Evolutionary conservation across 2,329 filamentous ascomycete species (phyloP).

Genomic region (Colletotrichum melonis): DNA sequence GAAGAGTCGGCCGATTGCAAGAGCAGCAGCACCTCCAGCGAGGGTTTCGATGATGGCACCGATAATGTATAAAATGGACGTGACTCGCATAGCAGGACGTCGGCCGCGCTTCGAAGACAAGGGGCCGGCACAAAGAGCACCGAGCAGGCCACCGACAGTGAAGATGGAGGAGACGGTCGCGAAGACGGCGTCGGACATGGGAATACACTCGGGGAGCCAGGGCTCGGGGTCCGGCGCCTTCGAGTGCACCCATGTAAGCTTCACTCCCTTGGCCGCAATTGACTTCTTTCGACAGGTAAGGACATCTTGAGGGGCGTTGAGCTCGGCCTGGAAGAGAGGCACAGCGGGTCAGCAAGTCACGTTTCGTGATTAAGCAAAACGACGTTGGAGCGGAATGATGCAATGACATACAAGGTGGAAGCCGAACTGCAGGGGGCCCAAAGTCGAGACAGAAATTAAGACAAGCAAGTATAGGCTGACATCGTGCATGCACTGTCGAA

Average conservation of each 20-base stretch:
- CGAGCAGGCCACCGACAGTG: slow-evolving; percentile 87
- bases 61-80: slow-evolving; percentile 78
- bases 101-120: slow-evolving; percentile 83
- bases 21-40: slow-evolving; percentile 72
- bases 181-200: slow-evolving; percentile 85
- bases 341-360: slow-evolving; percentile 2
- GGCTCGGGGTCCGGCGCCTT: slow-evolving; percentile 40
- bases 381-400: slow-evolving; percentile 23
- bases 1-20: slow-evolving; percentile 81
- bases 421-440: slow-evolving; percentile 93
- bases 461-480: slow-evolving; percentile 83
- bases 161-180: slow-evolving; percentile 91
- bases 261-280: slow-evolving; percentile 43
- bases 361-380: background rate
- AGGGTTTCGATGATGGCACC: slow-evolving; percentile 83
- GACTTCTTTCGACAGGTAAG: slow-evolving; percentile 81
- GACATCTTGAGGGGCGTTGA: slow-evolving; percentile 95
- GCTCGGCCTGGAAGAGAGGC: slow-evolving; percentile 74
- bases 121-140: slow-evolving; percentile 83
- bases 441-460: slow-evolving; percentile 79
- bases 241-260: slow-evolving; percentile 44
- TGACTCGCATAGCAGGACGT: slow-evolving; percentile 79
- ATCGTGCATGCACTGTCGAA: slow-evolving; percentile 56
- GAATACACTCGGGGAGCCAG: slow-evolving; percentile 80
- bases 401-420: slow-evolving; percentile 80